Evolutionary conservation across 805 yeast species (phyloP), one percentile per base, ranked within the genome.

Genomic region (Hanseniaspora lindneri): DNA sequence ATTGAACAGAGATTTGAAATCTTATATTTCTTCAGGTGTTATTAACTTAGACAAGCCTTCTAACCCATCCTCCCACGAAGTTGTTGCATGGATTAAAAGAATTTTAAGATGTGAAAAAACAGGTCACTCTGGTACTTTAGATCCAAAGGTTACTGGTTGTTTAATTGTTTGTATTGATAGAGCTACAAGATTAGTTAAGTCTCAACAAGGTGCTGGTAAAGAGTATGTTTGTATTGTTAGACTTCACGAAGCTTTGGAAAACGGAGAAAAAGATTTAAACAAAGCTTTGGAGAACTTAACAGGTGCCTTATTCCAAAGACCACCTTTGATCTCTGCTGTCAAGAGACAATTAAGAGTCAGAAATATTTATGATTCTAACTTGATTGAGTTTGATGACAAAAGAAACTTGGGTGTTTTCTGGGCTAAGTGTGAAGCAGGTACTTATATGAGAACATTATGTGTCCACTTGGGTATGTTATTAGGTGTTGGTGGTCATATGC

Each of bases 391-490:
- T 62, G 98, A 88, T 71, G 83, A 87, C 69, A 88, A 92, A 70
- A 82, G 97, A 69, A 89, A 92, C 59, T 75, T 92, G 54, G 95
- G 95, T 72, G 97, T 92, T 30, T 92, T 92, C 73, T 92, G 98
- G 98, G 98, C 97, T 52, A 83, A 95, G 36, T 92, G 98, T 76
- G 98, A 92, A 74, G 98, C 98, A 53, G 98, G 98, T 71, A 92
- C 98, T 53, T 92, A 92, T 71, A 92, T 92, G 96, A 83, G 98
- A 77, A 92, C 98, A 44, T 73, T 92, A 60, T 92, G 98, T 81
- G 98, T 92, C 51, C 98, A 92, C 69, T 73, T 92, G 61, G 98
- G 98, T 72, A 88, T 92, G 95, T 75, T 92, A 52, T 75, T 92
- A 56, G 96, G 97, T 61, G 96, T 87, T 58, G 98, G 98, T 67